These are phyloP conservation scores for Talaromyces nanjingensis DNA, from an alignment of 495 filamentous ascomycete species.

Conservation along the genomic window DNA sequence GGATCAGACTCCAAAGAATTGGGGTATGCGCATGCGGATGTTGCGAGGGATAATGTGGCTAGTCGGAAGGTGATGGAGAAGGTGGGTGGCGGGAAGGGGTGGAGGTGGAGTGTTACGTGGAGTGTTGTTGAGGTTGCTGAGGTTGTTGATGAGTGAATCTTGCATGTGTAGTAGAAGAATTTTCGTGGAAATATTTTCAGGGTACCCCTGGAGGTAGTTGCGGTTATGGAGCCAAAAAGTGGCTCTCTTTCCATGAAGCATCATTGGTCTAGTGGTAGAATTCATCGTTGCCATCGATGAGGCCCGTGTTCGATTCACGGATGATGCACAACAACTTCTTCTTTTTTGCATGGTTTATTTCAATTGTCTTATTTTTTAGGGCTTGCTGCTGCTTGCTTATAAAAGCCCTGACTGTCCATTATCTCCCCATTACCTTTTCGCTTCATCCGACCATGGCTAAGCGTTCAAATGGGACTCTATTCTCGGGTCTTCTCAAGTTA, in stretches of 20 bases:
- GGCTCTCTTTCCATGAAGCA: conserved; percentile 19
- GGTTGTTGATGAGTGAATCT: neutral
- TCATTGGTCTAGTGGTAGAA: conserved; percentile 56
- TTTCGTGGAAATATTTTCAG: neutral
- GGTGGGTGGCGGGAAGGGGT: conserved; percentile 33
- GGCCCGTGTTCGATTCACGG: conserved; percentile 54
- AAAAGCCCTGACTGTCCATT: too few species aligned
- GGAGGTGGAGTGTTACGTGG: conserved; percentile 8
- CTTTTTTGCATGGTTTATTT: neutral
- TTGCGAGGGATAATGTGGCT: conserved; percentile 33
- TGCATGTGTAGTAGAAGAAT: neutral
- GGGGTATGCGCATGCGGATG: conserved; percentile 41
- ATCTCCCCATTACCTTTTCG: too few species aligned
- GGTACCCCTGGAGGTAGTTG: neutral
- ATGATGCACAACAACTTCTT: conserved; percentile 30
- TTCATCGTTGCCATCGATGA: conserved; percentile 55
- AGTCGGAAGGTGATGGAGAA: conserved; percentile 46
- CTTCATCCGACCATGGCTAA: too few species aligned
- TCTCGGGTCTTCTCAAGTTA: too few species aligned
- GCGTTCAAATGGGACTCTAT: too few species aligned
- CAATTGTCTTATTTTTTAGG: too few species aligned
- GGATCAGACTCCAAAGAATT: conserved; percentile 15
- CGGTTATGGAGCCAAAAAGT: neutral
- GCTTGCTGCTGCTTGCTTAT: too few species aligned
- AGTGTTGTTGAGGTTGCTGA: conserved; percentile 4